Percentiles rank a stretch among this genome's conserved stretches.
Evolutionary conservation across 495 filamentous ascomycete species (phyloP).

Genomic region (Aspergillus biplanus): DNA sequence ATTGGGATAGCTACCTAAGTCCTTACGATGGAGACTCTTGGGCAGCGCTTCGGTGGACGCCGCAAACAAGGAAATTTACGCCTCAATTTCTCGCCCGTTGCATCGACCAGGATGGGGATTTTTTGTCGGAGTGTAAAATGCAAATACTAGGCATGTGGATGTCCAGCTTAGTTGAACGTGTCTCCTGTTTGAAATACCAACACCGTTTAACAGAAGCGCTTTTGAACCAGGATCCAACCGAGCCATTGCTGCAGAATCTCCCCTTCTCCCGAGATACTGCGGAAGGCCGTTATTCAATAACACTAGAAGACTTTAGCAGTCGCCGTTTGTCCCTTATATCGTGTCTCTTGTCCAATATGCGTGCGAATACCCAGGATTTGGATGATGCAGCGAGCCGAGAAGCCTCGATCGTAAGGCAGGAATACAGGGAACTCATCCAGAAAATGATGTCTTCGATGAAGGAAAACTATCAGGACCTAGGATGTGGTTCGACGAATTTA

Average conservation of each 20-base stretch:
- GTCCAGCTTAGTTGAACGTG: conserved; percentile 64
- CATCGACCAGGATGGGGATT: conserved; percentile 49
- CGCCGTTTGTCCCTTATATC: conserved; percentile 65
- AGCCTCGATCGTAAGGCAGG: conserved; percentile 44
- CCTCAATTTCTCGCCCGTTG: conserved; percentile 64
- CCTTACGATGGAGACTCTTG: conserved; percentile 61
- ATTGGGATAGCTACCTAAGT: conserved; percentile 64
- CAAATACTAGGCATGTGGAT: conserved; percentile 62
- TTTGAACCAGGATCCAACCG: conserved; percentile 48
- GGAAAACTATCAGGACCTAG: conserved; percentile 65
- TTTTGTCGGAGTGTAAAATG: conserved; percentile 49
- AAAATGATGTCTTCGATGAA: conserved; percentile 70
- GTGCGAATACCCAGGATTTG: conserved; percentile 49
- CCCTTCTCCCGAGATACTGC: conserved; percentile 57
- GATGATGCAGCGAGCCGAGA: conserved; percentile 33
- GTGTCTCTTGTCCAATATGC: conserved; percentile 68
- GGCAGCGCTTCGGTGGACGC: conserved; percentile 62
- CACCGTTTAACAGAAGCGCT: conserved; percentile 61
- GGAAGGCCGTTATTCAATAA: conserved; percentile 51
- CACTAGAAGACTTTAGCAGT: conserved; percentile 56
- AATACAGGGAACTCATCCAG: conserved; percentile 59
- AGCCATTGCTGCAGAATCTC: conserved; percentile 62
- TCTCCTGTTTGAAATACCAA: conserved; percentile 69
- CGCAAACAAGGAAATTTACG: conserved; percentile 66
- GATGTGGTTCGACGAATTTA: conserved; percentile 38